These are phyloP conservation scores for Penicillium coprophilum DNA, from an alignment of 495 filamentous ascomycete genomes.

Conservation along the genomic window DNA sequence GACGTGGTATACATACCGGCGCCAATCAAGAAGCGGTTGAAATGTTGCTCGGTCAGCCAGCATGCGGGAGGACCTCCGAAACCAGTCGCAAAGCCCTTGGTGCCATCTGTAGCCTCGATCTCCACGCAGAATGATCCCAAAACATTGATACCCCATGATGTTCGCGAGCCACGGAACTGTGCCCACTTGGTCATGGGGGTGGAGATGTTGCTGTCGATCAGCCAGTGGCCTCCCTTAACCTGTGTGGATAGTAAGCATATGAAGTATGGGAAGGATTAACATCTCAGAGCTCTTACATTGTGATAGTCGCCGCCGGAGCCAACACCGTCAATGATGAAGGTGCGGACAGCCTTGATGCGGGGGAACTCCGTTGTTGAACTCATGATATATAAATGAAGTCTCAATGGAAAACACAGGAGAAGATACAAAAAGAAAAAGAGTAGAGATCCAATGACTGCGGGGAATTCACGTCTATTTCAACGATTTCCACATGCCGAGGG, in stretches of 20 bases:
- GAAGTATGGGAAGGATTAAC: not conserved
- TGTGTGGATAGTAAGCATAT: conserved; percentile 19
- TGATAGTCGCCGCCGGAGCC: conserved; percentile 92
- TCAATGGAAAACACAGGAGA: not conserved
- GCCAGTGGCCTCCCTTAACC: conserved; percentile 85
- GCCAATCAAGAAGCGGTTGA: conserved; percentile 85
- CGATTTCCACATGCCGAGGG: conserved; percentile 13
- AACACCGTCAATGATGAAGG: conserved; percentile 80
- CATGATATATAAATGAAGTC: conserved; percentile 29
- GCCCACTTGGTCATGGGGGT: conserved; percentile 89
- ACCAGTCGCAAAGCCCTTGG: conserved; percentile 87
- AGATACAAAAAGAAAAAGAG: conserved; percentile 11
- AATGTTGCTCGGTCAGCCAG: conserved; percentile 89
- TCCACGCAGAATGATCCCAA: conserved; percentile 93
- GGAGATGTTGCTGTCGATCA: conserved; percentile 86
- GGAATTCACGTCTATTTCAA: conserved; percentile 19
- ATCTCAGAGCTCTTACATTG: conserved; percentile 57
- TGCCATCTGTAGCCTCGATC: conserved; percentile 83
- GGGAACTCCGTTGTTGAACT: conserved; percentile 39
- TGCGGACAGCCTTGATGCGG: conserved; percentile 74
- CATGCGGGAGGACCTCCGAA: conserved; percentile 92
- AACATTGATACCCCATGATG: conserved; percentile 95
- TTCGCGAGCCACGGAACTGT: conserved; percentile 79
- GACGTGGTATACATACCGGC: conserved; percentile 47
- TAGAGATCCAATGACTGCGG: conserved; percentile 5